Base-by-base conservation (phyloP, 495 filamentous ascomycete species). In the Astrothelium subdiscretum region DNA sequence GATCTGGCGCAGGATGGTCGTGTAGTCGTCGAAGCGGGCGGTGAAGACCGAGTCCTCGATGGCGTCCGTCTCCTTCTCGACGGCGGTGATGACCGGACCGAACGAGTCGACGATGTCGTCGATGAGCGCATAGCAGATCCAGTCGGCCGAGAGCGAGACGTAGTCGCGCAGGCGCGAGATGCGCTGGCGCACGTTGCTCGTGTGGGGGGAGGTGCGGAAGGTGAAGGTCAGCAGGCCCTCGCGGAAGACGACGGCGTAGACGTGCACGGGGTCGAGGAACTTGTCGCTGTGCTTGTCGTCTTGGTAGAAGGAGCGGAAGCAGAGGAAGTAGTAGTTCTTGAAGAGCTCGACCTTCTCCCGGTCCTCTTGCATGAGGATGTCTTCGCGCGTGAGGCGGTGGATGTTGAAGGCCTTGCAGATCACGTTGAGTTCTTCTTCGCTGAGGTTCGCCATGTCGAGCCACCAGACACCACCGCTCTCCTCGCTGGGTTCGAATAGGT, bases 331-430 rank as follows among this genome's bases (percentile, higher is more conserved):
- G 78, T 98, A 98, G 54, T 89, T 87, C 31, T 90, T 87, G 76
- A 98, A 98, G 32, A 98, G 84, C 72, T 98, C 94, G 35, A 98
- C 95, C 77, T 98, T 98, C 76, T 98, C 92, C 26, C 92, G 90
- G 18, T 91, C 86, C 77, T 98, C 92, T 70, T 96, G 91, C 2
- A 87, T 94, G 35, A 85, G 83, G 64, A 98, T 96, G 78, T 98
- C 92, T 75, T 98, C 92, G 20, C 88, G 87, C 11, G 92, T 97
- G 74, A 98, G 73, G 3, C 91, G 92, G 73, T 98, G 92, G 57
- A 97, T 88, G 8, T 87, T 87, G 71, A 98, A 98, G 3, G 95
- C 91, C 62, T 87, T 86, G 72, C 89, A 92, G 59, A 98, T 80
- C n/a, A 86, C 87, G 38, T 85, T 84, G 22, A 96, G 82, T 71